phyloP scores from a whole-genome alignment of 2,329 filamentous ascomycete genomes.

The Kalaharituber pfeilii region DNA sequence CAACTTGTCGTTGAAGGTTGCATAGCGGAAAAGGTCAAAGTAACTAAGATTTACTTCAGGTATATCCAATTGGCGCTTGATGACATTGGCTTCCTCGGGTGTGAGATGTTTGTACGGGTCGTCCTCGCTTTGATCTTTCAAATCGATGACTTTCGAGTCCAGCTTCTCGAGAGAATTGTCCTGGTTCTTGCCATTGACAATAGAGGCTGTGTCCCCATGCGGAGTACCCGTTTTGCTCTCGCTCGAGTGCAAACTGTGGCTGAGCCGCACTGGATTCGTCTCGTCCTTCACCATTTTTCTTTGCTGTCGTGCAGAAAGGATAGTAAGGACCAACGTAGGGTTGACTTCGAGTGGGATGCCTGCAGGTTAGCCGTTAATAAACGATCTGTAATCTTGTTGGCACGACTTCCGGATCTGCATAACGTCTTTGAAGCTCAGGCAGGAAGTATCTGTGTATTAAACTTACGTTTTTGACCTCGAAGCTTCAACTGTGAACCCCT shows the following conservation, averaged over 20 bases:
- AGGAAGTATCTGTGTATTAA: too few species aligned
- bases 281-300: not conserved
- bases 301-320: too few species aligned
- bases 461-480: too few species aligned
- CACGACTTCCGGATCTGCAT: too few species aligned
- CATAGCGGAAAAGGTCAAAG: slow-evolving; percentile 51
- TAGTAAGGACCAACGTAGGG: too few species aligned
- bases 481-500: too few species aligned
- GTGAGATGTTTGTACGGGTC: slow-evolving; percentile 36
- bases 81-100: slow-evolving; percentile 45
- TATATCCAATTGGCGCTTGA: slow-evolving; percentile 50
- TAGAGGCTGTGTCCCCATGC: not conserved
- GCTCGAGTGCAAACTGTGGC: not conserved
- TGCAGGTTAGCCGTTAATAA: too few species aligned
- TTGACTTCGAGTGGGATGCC: too few species aligned
- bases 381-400: too few species aligned
- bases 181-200: not conserved
- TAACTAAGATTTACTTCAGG: slow-evolving; percentile 48
- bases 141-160: slow-evolving; percentile 15
- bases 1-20: slow-evolving; percentile 44
- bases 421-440: too few species aligned
- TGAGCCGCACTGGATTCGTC: not conserved
- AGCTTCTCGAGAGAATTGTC: slow-evolving; percentile 6
- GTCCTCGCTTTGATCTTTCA: not conserved
- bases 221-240: not conserved